phyloP scores from a whole-genome alignment of 169 alveolate species.

The Plasmodium chabaudi region DNA sequence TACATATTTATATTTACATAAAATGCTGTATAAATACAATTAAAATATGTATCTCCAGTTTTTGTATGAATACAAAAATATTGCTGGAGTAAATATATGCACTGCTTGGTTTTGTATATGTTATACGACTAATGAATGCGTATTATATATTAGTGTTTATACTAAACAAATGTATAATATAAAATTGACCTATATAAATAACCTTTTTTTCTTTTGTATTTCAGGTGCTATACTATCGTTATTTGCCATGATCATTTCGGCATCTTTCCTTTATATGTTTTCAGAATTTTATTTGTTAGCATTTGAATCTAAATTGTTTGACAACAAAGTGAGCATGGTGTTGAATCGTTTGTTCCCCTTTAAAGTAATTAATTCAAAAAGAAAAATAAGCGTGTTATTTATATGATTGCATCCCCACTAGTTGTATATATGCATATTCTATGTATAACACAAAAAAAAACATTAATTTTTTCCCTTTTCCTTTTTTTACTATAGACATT shows the following conservation, averaged over 20 bases:
- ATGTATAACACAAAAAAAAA: too few species aligned
- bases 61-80: too few species aligned
- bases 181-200: too few species aligned
- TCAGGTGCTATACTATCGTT: slow-evolving; percentile 69
- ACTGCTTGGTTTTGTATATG: too few species aligned
- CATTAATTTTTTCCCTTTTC: slow-evolving; percentile 1
- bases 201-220: not conserved
- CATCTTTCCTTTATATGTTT: slow-evolving; percentile 73
- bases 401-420: not conserved
- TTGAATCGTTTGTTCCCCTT: slow-evolving; percentile 67
- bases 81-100: too few species aligned
- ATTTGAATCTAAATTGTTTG: slow-evolving; percentile 54
- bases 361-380: slow-evolving; percentile 44
- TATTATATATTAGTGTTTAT: too few species aligned
- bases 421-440: not conserved
- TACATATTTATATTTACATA: too few species aligned
- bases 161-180: too few species aligned
- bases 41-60: too few species aligned
- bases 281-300: slow-evolving; percentile 69
- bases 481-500: slow-evolving; percentile 31
- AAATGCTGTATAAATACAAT: too few species aligned
- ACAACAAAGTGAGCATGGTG: slow-evolving; percentile 59
- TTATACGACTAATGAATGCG: too few species aligned
- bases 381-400: slow-evolving; percentile 3
- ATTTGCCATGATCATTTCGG: slow-evolving; percentile 70